Evolutionary conservation across 2,329 filamentous ascomycete genomes (phyloP), one percentile per base, ranked within the genome.

Genomic region (Didymellaceae sp.): DNA sequence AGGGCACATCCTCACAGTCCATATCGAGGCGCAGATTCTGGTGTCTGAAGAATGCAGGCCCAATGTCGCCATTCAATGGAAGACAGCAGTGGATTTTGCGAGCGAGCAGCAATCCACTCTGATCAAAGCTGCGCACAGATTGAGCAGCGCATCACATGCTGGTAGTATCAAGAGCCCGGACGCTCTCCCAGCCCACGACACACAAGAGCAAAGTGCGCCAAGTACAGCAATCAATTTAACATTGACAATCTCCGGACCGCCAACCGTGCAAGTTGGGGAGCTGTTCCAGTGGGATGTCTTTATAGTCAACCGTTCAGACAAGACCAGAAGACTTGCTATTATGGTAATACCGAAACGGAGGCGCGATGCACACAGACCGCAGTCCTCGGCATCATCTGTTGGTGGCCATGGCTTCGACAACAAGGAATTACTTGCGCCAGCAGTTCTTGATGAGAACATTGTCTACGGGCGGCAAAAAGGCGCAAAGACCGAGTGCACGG

Each of bases 211-310:
- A 5, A 5, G 6, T 8, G 21, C 18, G 1, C 13, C 45, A 3
- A 56, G 42, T 10, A 76, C 41, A 3, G 82, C 87, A 52, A 83
- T 89, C 41, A 88, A 88, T 51, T 82, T 93, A 49, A 90, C 86
- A 26, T 85, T 93, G 75, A 91, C 87, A 31, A 87, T 94, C 65
- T 83, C 82, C 5, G 85, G 82, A 0, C 87, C 88, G 10, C 65
- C 73, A 17, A 77, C 80, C 44, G 78, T 90, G 18, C 79, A 77
- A 49, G 81, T 85, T 0, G 87, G 87, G 28, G 80, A 89, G 35
- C 78, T 85, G 40, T 91, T 94, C 68, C 77, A 78, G 31, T 90
- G 90, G 86, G 82, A 81, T 25, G 80, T 92, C 13, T 88, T 90
- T 64, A 85, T 92, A 28, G 86, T 90, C 57, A 94, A 93, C 70